Evolutionary conservation across 75 land plant genomes (phyloP).

Genomic region (Cunninghamia lanceolata): DNA sequence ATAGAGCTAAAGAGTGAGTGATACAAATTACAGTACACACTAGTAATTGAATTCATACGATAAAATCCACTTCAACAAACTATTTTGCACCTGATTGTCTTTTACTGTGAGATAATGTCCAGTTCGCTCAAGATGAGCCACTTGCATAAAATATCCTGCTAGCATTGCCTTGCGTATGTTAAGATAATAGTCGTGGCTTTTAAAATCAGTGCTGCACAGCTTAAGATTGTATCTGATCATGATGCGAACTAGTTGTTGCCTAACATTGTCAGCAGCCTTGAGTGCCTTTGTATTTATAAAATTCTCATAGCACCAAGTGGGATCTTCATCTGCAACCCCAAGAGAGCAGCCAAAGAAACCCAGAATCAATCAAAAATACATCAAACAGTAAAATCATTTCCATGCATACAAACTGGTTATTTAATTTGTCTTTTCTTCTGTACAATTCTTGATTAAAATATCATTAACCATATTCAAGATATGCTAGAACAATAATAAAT

Average conservation of each 20-base stretch:
- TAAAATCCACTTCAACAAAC: not conserved
- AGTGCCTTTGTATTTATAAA: constrained; percentile 48
- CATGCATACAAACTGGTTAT: not conserved
- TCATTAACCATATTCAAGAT: not conserved
- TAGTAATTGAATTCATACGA: constrained; percentile 3
- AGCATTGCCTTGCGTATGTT: constrained; percentile 62
- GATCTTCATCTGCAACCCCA: constrained; percentile 40
- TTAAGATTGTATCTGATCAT: constrained; percentile 51
- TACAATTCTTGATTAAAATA: not conserved
- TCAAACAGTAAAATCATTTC: not conserved
- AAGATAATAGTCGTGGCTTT: constrained; percentile 37
- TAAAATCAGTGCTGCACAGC: constrained; percentile 56
- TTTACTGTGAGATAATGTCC: constrained; percentile 54
- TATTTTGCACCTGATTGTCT: constrained; percentile 43
- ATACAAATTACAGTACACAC: not conserved
- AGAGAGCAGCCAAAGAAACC: not conserved
- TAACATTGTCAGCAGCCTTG: constrained; percentile 51
- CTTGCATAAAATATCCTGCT: constrained; percentile 61
- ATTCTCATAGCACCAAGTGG: constrained; percentile 54
- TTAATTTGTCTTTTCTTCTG: not conserved
- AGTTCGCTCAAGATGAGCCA: constrained; percentile 50
- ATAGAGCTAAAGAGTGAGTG: not conserved
- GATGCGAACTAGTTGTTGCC: constrained; percentile 46
- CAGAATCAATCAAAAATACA: not conserved
- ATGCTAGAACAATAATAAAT: not conserved